Conservation (phyloP, 2,329 filamentous ascomycete species). For the Aspergillus sp. region DNA sequence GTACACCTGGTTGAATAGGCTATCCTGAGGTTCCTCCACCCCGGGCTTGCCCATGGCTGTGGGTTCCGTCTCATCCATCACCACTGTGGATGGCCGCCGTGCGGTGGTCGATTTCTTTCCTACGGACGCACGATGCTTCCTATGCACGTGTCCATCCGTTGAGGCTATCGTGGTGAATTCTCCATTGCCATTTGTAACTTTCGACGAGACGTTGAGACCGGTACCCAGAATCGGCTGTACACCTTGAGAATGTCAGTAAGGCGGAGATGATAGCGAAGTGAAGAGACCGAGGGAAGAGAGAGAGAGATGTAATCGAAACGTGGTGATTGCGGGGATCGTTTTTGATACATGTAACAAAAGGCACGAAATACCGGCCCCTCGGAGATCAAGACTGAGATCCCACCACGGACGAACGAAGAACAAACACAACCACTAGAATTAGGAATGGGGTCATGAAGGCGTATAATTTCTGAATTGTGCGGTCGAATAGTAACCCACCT, state of each 20-base stretch:
- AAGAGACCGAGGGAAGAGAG: slow-evolving; percentile 1
- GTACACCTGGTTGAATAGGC: slow-evolving; percentile 62
- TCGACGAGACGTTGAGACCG: slow-evolving; percentile 18
- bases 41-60: slow-evolving; percentile 7
- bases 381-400: neutral
- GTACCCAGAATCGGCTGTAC: slow-evolving; percentile 18
- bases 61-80: slow-evolving; percentile 15
- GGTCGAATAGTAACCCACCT: slow-evolving; percentile 19
- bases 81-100: slow-evolving; percentile 14
- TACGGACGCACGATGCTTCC: slow-evolving; percentile 21
- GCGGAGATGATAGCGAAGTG: neutral
- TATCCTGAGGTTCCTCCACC: slow-evolving; percentile 26
- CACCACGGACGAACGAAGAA: neutral
- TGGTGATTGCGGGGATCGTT: neutral
- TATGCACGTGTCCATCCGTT: slow-evolving; percentile 16
- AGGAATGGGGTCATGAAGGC: too few relatives aligned
- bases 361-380: neutral
- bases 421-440: neutral
- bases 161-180: slow-evolving; percentile 8
- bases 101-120: slow-evolving; percentile 18
- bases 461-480: neutral
- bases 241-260: slow-evolving; percentile 12
- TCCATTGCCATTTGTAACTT: slow-evolving; percentile 12
- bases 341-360: neutral
- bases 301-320: neutral